Evolutionary conservation across 257 asterid genomes (phyloP).

Genomic region (Rhazya stricta): DNA sequence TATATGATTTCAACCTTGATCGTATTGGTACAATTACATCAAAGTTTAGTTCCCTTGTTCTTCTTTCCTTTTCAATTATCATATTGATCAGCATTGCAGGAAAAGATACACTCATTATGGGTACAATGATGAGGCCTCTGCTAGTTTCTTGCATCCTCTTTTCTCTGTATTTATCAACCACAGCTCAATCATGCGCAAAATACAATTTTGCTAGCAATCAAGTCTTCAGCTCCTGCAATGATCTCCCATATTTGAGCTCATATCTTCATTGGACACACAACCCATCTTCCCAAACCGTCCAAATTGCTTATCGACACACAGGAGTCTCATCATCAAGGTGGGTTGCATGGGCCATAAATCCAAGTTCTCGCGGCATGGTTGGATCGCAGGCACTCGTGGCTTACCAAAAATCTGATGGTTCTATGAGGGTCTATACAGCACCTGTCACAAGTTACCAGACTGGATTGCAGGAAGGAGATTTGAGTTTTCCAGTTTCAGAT

Average conservation of each 20-base stretch:
- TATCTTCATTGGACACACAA: constrained; percentile 73
- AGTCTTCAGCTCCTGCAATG: constrained; percentile 51
- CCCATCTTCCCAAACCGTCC: constrained; percentile 38
- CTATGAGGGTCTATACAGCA: constrained; percentile 54
- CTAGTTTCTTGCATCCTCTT: constrained; percentile 27
- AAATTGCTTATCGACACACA: constrained; percentile 55
- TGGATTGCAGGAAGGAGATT: constrained; percentile 46
- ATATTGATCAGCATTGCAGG: background rate
- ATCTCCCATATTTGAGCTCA: constrained; percentile 66
- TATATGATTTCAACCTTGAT: too few species aligned
- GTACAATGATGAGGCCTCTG: constrained; percentile 16
- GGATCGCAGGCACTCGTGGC: constrained; percentile 82
- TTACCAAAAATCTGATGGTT: constrained; percentile 64
- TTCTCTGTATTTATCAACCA: constrained; percentile 28
- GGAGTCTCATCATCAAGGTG: constrained; percentile 48
- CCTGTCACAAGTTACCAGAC: constrained; percentile 56
- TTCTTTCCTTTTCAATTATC: background rate
- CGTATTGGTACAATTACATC: background rate
- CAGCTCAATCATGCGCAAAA: constrained; percentile 57
- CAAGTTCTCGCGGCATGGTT: constrained; percentile 59
- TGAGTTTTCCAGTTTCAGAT: constrained; percentile 72
- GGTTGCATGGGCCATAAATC: constrained; percentile 89
- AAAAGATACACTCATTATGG: background rate
- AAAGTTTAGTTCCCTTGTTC: background rate
- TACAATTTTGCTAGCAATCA: constrained; percentile 60